phyloP scores from a whole-genome alignment of 1,139 yeast species.

The Kodamaea arcana region DNA sequence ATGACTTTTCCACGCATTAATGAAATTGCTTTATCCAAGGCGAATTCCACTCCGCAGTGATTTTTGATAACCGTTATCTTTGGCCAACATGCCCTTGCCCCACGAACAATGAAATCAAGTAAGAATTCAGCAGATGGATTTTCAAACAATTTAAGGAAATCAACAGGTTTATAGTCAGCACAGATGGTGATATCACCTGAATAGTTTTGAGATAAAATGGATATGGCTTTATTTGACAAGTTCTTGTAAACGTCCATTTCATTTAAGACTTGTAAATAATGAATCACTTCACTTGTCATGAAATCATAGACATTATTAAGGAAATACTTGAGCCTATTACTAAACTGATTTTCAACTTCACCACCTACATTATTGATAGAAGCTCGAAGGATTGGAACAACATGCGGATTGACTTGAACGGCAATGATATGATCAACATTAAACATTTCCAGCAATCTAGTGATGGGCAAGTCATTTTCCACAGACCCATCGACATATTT shows the following conservation, averaged over 20 bases:
- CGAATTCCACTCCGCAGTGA: slow-evolving; percentile 87
- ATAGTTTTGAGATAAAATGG: slow-evolving; percentile 79
- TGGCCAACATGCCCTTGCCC: slow-evolving; percentile 94
- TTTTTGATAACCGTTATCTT: slow-evolving; percentile 77
- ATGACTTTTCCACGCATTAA: slow-evolving; percentile 63
- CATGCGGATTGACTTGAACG: slow-evolving; percentile 95
- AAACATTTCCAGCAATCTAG: slow-evolving; percentile 89
- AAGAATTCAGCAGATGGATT: slow-evolving; percentile 81
- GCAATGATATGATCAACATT: slow-evolving; percentile 96
- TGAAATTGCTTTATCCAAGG: slow-evolving; percentile 74
- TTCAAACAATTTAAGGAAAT: slow-evolving; percentile 59
- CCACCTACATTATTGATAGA: slow-evolving; percentile 72
- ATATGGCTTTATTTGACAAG: slow-evolving; percentile 64
- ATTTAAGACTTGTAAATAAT: slow-evolving; percentile 64
- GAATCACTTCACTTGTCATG: slow-evolving; percentile 68
- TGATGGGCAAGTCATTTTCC: slow-evolving; percentile 86
- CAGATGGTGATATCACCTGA: slow-evolving; percentile 91
- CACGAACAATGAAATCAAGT: slow-evolving; percentile 67
- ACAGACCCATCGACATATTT: slow-evolving; percentile 95
- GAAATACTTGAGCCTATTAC: slow-evolving; percentile 50
- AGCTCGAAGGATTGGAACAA: slow-evolving; percentile 74
- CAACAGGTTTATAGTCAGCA: slow-evolving; percentile 63
- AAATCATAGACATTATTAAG: slow-evolving; percentile 59
- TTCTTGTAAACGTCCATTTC: slow-evolving; percentile 77
- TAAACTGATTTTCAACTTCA: slow-evolving; percentile 56